phyloP scores from a whole-genome alignment of 179 eudicot species.

The Heliamphora pulchella region DNA sequence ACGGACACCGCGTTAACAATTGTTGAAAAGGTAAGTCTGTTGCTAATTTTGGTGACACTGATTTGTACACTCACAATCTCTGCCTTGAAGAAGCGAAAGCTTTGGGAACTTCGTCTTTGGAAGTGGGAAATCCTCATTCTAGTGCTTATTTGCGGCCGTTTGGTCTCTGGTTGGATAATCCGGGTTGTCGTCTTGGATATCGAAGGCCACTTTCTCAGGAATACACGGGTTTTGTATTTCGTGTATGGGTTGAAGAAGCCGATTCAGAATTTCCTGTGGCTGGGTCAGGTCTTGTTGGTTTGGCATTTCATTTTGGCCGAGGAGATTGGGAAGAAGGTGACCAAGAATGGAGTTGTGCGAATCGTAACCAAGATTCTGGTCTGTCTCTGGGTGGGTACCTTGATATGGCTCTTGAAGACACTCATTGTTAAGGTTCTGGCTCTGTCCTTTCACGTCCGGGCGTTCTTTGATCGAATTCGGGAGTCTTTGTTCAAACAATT shows the following conservation, averaged over 20 bases:
- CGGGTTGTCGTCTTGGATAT: slow-evolving; percentile 37
- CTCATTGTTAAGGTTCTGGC: slow-evolving; percentile 53
- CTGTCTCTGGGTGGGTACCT: slow-evolving; percentile 39
- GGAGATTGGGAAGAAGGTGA: slow-evolving; percentile 34
- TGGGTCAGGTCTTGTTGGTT: slow-evolving; percentile 40
- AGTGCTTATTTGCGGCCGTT: slow-evolving; percentile 48
- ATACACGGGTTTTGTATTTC: slow-evolving; percentile 49
- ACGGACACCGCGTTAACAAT: too few relatives aligned
- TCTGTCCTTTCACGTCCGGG: slow-evolving; percentile 51
- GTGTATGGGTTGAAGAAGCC: slow-evolving; percentile 47
- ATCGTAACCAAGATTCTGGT: slow-evolving; percentile 40
- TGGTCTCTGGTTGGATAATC: slow-evolving; percentile 50
- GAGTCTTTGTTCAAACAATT: slow-evolving; percentile 56
- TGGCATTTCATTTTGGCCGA: slow-evolving; percentile 46
- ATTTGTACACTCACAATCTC: background rate
- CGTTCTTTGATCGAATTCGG: slow-evolving; percentile 54
- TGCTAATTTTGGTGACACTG: background rate
- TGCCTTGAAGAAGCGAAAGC: background rate
- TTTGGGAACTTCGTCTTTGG: slow-evolving; percentile 39
- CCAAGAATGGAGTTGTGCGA: slow-evolving; percentile 42
- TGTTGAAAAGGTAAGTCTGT: background rate
- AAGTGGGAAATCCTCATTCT: slow-evolving; percentile 53
- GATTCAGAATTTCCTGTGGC: slow-evolving; percentile 49
- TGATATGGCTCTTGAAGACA: slow-evolving; percentile 52
- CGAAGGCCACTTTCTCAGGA: slow-evolving; percentile 38